Evolutionary conservation across 306 rosid genomes (phyloP).

Genomic region (Astragalus membranaceus): DNA sequence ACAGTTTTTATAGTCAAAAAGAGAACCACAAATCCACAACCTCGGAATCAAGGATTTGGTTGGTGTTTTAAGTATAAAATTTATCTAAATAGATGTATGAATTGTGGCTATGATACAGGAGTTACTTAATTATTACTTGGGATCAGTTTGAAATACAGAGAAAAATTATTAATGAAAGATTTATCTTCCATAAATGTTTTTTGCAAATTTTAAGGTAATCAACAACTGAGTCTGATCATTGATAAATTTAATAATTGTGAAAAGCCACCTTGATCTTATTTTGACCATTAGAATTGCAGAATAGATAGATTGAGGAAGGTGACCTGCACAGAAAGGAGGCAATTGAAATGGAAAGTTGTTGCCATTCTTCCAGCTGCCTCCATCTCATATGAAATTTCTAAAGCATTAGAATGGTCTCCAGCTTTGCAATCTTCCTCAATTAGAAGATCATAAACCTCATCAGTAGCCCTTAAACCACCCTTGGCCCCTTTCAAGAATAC

Average conservation of each 20-base stretch:
- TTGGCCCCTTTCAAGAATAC: slow-evolving; percentile 83
- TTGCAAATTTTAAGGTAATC: not conserved
- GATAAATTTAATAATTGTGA: not conserved
- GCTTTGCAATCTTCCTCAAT: slow-evolving; percentile 74
- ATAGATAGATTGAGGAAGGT: slow-evolving; percentile 13
- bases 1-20: not conserved
- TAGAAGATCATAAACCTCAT: slow-evolving; percentile 70
- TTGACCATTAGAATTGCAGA: not conserved
- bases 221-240: not conserved
- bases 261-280: not conserved
- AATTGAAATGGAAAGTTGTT: slow-evolving; percentile 87
- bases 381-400: slow-evolving; percentile 84
- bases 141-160: not conserved
- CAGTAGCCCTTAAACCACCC: slow-evolving; percentile 76
- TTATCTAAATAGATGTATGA: not conserved
- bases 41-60: slow-evolving; percentile 15
- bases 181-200: not conserved
- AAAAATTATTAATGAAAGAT: not conserved
- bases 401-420: slow-evolving; percentile 87
- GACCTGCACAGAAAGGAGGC: slow-evolving; percentile 91
- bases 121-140: not conserved
- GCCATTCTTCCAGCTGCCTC: slow-evolving; percentile 98
- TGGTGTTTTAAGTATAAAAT: not conserved
- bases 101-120: not conserved
- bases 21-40: not conserved